A percentile compares a stretch with the other conserved stretches of the same genome.
phyloP scores from a whole-genome alignment of 2,329 filamentous ascomycete species.

The Calonectria crousiana region DNA sequence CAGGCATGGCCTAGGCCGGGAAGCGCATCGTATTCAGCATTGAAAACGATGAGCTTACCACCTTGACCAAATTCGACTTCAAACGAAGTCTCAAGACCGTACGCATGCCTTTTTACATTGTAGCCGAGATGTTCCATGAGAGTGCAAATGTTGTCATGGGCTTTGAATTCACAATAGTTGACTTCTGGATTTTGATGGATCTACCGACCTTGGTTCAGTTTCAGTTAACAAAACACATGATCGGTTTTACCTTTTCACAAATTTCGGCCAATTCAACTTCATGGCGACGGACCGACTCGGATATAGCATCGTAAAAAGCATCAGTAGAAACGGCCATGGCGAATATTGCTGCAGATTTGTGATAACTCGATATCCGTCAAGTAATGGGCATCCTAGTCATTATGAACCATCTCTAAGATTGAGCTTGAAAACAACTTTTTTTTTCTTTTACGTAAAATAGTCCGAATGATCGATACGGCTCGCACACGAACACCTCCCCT shows the following conservation, averaged over 20 bases:
- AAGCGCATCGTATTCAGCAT: conserved; percentile 59
- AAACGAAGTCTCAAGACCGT: conserved; percentile 58
- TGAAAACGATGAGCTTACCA: conserved; percentile 55
- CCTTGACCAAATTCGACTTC: conserved; percentile 54
- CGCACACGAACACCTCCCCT: background rate
- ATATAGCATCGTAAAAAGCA: conserved; percentile 24
- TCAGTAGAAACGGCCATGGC: conserved; percentile 2
- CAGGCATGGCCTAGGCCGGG: conserved; percentile 65
- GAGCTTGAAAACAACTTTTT: background rate
- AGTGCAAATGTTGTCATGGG: conserved; percentile 54
- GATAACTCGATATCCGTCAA: background rate
- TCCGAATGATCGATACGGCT: background rate
- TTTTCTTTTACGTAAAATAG: background rate
- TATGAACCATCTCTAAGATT: background rate
- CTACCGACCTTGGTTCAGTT: background rate
- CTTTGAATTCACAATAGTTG: conserved; percentile 55
- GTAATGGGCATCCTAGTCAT: background rate
- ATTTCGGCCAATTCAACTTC: conserved; percentile 27
- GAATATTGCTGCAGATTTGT: background rate
- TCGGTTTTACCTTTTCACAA: conserved; percentile 28
- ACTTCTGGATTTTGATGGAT: conserved; percentile 59
- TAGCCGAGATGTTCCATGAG: conserved; percentile 51
- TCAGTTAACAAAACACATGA: accelerated
- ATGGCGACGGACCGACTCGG: conserved; percentile 30
- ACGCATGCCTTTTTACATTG: conserved; percentile 54